Base-by-base conservation (phyloP, 2,329 filamentous ascomycete species). In the Monilinia laxa region DNA sequence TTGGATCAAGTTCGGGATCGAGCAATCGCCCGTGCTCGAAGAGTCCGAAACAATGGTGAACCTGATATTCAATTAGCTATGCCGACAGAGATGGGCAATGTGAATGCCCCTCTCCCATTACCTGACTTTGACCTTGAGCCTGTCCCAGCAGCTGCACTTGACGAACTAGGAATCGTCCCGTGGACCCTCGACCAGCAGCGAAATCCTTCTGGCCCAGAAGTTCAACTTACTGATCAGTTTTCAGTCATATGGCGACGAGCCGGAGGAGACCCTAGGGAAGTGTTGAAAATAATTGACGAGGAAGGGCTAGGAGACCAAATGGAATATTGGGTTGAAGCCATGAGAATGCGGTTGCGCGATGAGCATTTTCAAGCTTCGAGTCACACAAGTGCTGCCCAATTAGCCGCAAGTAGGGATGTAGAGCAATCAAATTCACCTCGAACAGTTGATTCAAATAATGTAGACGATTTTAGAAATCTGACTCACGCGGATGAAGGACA, bases 301-400 rank as follows among this genome's bases (percentile, higher is more conserved):
- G 87, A 90, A 71, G 81, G 83, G 5, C 80, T 86, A 2, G 81
- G 84, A 65, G 84, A 86, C 14, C 83, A 84, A 60, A 80, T 91
- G 45, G 79, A 80, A 14, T 85, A 86, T 75, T 86, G 87, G 80
- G 81, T 89, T 14, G 80, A 82, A 42, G 79, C 85, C 40, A 62
- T 66, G 64, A 62, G 53, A 20, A 18, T 49, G 7, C 53, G n/a
- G 7, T n/a, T 65, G 31, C 53, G 20, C 11, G n/a, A 58, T 58
- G 52, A 4, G 20, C 23, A 57, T 38, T 20, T 3, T n/a, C 40
- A 16, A 38, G 20, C 20, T 20, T 12, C 11, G 12, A 38, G 12
- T 6, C 28, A 23, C 18, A 5, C 23, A 9, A 11, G 20, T 7
- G 1, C 28, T 9, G 16, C 40, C 9, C n/a, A 47, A 35, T n/a